Percentiles rank a stretch among this genome's conserved stretches.
phyloP scores from a whole-genome alignment of 1,284 basidiomycete genomes.

The Coniferiporia sulphurascens region DNA sequence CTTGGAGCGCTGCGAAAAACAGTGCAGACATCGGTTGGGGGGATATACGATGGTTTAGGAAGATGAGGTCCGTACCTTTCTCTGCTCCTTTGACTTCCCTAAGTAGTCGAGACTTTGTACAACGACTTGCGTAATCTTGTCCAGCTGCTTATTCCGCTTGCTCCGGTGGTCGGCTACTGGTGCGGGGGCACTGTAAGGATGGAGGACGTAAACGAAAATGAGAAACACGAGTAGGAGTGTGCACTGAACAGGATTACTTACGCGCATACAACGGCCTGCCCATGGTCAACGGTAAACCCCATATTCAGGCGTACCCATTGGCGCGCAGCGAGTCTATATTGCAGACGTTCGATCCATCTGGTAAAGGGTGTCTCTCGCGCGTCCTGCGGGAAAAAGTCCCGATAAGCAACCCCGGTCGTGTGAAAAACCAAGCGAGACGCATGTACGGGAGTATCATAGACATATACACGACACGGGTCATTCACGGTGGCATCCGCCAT shows the following conservation, averaged over 20 bases:
- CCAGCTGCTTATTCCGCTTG: background rate
- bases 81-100: conserved; percentile 9
- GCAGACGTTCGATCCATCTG: background rate
- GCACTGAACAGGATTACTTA: conserved; percentile 3
- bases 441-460: conserved; percentile 16
- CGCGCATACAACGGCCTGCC: conserved; percentile 12
- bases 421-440: background rate
- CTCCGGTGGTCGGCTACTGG: background rate
- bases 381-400: background rate
- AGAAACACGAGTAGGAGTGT: background rate
- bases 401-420: background rate
- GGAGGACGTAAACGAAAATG: background rate
- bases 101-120: background rate
- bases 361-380: conserved; percentile 5
- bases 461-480: conserved; percentile 13
- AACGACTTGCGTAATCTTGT: background rate
- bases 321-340: background rate
- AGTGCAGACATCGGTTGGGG: background rate
- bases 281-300: conserved; percentile 11
- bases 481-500: background rate
- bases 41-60: background rate
- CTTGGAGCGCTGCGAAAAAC: conserved; percentile 2
- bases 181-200: background rate
- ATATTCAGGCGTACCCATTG: conserved; percentile 7
- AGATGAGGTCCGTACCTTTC: conserved; percentile 5